Evolutionary conservation across 2,329 filamentous ascomycete genomes (phyloP).

Genomic region (Aureobasidium sp.): DNA sequence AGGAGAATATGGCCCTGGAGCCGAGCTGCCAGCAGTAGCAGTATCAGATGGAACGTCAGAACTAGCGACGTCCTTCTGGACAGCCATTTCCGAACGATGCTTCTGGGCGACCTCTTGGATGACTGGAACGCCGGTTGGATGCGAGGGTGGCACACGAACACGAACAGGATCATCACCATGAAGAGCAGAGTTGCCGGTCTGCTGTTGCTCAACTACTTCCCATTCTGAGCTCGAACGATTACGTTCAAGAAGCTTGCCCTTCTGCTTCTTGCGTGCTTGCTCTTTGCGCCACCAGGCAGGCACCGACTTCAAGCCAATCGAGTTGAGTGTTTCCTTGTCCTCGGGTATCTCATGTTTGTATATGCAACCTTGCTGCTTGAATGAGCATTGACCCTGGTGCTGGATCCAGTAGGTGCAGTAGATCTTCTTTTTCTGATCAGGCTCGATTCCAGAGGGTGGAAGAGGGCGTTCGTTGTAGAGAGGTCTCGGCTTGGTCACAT

Average conservation of each 20-base stretch:
- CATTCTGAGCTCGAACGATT: conserved; percentile 1
- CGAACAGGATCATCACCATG: not conserved
- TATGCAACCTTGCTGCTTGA: conserved; percentile 76
- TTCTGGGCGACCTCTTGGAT: not conserved
- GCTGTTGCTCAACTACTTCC: not conserved
- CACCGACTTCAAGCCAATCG: conserved; percentile 57
- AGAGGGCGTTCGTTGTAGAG: conserved; percentile 16
- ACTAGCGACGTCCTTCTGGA: not conserved
- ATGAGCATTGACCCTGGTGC: conserved; percentile 69
- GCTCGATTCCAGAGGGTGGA: conserved; percentile 33
- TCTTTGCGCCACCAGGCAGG: conserved; percentile 53
- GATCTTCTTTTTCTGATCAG: conserved; percentile 53
- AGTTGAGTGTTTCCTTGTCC: conserved; percentile 57
- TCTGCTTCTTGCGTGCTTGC: conserved; percentile 18
- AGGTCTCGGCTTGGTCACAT: not conserved
- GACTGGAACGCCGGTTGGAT: not conserved
- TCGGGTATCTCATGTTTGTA: conserved; percentile 88
- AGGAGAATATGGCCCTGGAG: not conserved
- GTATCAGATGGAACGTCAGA: not conserved
- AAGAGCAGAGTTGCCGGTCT: not conserved
- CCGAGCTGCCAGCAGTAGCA: not conserved
- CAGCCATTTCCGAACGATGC: not conserved
- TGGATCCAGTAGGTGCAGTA: conserved; percentile 91
- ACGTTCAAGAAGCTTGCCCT: not conserved
- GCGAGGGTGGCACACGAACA: not conserved